phyloP scores from a whole-genome alignment of 208 protist genomes.

The Blastocrithidia nonstop region DNA sequence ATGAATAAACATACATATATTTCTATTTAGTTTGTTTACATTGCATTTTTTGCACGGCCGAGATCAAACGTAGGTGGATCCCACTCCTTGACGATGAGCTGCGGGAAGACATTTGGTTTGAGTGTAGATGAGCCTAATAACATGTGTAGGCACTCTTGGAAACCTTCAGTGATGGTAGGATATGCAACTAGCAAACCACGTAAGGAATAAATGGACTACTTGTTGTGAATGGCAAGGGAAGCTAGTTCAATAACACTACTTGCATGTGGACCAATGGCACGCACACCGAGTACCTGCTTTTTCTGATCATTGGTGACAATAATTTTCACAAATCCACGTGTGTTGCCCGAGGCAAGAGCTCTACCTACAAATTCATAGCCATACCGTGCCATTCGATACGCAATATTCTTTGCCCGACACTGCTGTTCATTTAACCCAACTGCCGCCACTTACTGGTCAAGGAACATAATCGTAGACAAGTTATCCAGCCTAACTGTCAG shows the following conservation, averaged over 20 bases:
- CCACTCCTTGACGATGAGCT: constrained; percentile 65
- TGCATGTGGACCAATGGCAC: constrained; percentile 73
- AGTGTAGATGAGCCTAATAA: constrained; percentile 69
- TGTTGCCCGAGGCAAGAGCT: constrained; percentile 79
- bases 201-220: constrained; percentile 55
- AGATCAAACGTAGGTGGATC: constrained; percentile 49
- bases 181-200: constrained; percentile 63
- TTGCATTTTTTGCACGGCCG: constrained; percentile 35
- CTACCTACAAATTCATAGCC: constrained; percentile 78
- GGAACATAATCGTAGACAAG: constrained; percentile 87
- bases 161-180: constrained; percentile 70
- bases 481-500: constrained; percentile 58
- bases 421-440: constrained; percentile 83
- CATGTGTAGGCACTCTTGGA: constrained; percentile 86
- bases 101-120: constrained; percentile 77
- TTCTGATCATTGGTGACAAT: constrained; percentile 80
- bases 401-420: constrained; percentile 48
- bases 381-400: constrained; percentile 78
- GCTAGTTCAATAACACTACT: constrained; percentile 83
- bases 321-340: constrained; percentile 80
- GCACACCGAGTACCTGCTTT: constrained; percentile 81
- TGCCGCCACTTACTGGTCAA: constrained; percentile 79
- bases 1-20: too few relatives aligned
- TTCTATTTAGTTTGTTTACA: background rate
- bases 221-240: constrained; percentile 77